Evolutionary conservation across 352 stramenopile species (phyloP).

Genomic region (Pelagophyceae sp.): DNA sequence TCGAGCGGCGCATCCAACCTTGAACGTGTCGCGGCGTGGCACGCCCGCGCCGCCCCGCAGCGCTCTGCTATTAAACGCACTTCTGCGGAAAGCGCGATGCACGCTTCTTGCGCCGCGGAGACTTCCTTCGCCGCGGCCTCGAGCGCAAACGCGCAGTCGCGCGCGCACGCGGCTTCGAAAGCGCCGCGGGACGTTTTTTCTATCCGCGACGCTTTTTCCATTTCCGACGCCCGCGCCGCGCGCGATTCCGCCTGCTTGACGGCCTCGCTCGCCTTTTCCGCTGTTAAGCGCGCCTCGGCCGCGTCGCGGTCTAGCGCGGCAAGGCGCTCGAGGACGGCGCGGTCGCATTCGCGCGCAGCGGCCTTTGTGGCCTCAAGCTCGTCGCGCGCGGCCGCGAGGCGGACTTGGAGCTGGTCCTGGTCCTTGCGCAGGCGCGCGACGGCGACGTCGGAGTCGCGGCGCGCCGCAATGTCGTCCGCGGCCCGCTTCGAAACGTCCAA

Average conservation of each 20-base stretch:
- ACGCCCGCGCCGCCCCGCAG: neutral
- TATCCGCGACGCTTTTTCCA: too few relatives aligned
- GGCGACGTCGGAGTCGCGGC: neutral
- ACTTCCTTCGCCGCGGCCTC: neutral
- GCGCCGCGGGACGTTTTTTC: neutral
- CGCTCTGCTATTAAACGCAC: neutral
- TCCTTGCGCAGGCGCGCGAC: neutral
- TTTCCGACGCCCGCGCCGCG: too few relatives aligned
- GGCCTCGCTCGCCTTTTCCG: neutral
- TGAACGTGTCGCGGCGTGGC: neutral
- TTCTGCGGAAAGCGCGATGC: neutral
- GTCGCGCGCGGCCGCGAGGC: neutral
- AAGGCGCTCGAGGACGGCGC: neutral
- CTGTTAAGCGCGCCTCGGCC: neutral
- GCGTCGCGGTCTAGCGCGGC: neutral
- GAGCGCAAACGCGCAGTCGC: neutral
- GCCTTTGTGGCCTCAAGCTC: neutral
- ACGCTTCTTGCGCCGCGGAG: neutral
- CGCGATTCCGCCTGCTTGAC: neutral
- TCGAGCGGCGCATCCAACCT: neutral
- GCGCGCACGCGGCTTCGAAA: neutral
- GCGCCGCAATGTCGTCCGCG: neutral
- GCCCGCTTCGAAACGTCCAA: neutral
- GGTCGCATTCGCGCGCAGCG: neutral
- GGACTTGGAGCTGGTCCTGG: neutral